A percentile compares a stretch with the other conserved stretches of the same genome.
Conservation (phyloP, 139 green algal genomes). For the Tetradesmus obliquus region DNA sequence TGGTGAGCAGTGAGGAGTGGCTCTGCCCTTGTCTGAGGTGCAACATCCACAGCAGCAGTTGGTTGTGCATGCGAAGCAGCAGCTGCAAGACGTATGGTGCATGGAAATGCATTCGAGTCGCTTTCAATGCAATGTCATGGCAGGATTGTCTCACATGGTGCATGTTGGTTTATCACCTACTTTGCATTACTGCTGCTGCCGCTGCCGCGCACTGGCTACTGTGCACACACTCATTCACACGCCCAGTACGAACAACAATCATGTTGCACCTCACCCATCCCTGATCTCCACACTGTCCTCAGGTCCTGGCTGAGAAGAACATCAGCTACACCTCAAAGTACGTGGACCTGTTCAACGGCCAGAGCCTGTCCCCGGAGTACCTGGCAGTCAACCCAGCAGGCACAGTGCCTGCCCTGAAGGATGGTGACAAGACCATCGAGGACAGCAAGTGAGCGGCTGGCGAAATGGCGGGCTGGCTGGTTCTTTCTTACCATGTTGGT, state of each 20-base stretch:
- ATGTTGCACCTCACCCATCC: background rate
- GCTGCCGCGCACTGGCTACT: too few relatives aligned
- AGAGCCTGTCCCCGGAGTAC: conserved; percentile 29
- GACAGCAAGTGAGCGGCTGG: conserved; percentile 34
- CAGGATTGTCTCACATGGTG: background rate
- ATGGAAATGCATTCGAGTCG: background rate
- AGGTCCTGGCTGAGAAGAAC: conserved; percentile 29
- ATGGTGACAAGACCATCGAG: background rate
- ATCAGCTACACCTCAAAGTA: background rate
- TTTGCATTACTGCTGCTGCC: background rate
- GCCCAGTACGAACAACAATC: too few relatives aligned
- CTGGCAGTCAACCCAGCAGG: conserved; percentile 27
- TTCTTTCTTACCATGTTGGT: too few relatives aligned
- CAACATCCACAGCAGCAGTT: background rate
- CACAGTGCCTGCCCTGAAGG: conserved; percentile 28
- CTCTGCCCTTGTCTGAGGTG: background rate
- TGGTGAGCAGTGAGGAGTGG: background rate
- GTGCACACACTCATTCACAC: too few relatives aligned
- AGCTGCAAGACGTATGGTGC: background rate
- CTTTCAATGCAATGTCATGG: background rate
- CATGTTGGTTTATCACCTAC: background rate
- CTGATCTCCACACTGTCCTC: background rate
- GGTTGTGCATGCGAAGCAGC: background rate
- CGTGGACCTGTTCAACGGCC: conserved; percentile 41
- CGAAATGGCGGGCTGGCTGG: background rate